These are phyloP conservation scores for Clonostachys chloroleuca DNA, from an alignment of 2,329 filamentous ascomycete species.

Conservation along the genomic window DNA sequence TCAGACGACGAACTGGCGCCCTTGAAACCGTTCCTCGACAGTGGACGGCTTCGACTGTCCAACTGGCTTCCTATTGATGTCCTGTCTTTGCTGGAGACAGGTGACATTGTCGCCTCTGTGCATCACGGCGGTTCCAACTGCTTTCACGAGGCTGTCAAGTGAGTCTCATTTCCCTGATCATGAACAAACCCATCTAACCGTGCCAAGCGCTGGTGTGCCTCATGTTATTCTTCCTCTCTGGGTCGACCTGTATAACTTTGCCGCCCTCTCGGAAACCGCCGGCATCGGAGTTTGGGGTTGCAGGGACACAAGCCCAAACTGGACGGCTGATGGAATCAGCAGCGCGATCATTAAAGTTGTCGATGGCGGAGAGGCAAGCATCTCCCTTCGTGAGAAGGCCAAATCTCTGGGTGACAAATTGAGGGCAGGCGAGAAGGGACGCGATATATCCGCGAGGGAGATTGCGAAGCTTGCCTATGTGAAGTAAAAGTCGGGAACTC, in stretches of 20 bases:
- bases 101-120: slow-evolving; percentile 18
- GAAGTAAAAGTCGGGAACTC: neutral
- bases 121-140: slow-evolving; percentile 28
- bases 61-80: slow-evolving; percentile 17
- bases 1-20: slow-evolving; percentile 4
- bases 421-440: neutral
- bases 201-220: slow-evolving; percentile 29
- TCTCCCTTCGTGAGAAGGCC: slow-evolving; percentile 5
- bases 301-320: slow-evolving; percentile 17
- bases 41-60: slow-evolving; percentile 6
- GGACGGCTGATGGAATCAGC: slow-evolving; percentile 14
- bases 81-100: slow-evolving; percentile 18
- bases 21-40: slow-evolving; percentile 5
- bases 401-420: slow-evolving; percentile 3
- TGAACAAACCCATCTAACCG: too few relatives aligned
- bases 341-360: slow-evolving; percentile 13
- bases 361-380: slow-evolving; percentile 1
- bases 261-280: slow-evolving; percentile 29
- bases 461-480: neutral
- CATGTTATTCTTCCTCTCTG: slow-evolving; percentile 38
- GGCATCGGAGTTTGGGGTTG: slow-evolving; percentile 31
- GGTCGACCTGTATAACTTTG: slow-evolving; percentile 37
- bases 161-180: slow-evolving; percentile 6
- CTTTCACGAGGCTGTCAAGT: slow-evolving; percentile 35
- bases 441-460: slow-evolving; percentile 1